phyloP scores from a whole-genome alignment of 2,329 filamentous ascomycete species.

The Sphaerostilbella broomeana region DNA sequence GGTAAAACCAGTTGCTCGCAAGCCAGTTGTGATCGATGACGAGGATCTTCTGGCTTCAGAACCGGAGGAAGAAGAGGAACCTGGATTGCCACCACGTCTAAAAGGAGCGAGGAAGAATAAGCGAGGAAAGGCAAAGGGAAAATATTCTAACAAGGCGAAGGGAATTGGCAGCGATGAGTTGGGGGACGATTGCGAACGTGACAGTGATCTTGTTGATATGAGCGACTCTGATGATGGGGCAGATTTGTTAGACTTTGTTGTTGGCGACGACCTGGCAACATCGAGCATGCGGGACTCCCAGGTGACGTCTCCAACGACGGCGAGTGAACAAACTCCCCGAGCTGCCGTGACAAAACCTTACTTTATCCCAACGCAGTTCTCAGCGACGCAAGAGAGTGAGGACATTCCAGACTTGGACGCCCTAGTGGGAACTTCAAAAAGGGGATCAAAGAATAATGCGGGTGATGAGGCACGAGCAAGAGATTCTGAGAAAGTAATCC shows the following conservation, averaged over 20 bases:
- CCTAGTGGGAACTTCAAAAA: slow-evolving; percentile 15
- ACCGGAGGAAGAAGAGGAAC: slow-evolving; percentile 14
- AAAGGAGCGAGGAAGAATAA: slow-evolving; percentile 14
- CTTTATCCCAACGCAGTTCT: slow-evolving; percentile 33
- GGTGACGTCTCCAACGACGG: slow-evolving; percentile 22
- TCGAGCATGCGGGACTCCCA: slow-evolving; percentile 31
- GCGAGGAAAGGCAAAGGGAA: slow-evolving; percentile 18
- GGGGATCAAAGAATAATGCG: slow-evolving; percentile 4
- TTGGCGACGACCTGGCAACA: slow-evolving; percentile 39
- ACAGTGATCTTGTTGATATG: slow-evolving; percentile 40
- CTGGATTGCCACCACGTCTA: slow-evolving; percentile 5
- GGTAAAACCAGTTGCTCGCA: not conserved
- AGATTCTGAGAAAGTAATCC: too few relatives aligned
- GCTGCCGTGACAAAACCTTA: slow-evolving; percentile 24
- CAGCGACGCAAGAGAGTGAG: slow-evolving; percentile 36
- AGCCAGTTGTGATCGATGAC: slow-evolving; percentile 10
- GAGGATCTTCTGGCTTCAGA: slow-evolving; percentile 18
- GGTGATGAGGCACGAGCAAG: slow-evolving; percentile 16
- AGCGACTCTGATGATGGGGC: slow-evolving; percentile 43
- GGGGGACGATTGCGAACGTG: slow-evolving; percentile 46
- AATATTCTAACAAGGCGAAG: slow-evolving; percentile 17
- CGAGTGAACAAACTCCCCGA: slow-evolving; percentile 16
- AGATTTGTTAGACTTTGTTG: slow-evolving; percentile 52
- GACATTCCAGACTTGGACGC: slow-evolving; percentile 31
- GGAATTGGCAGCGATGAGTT: slow-evolving; percentile 40